These are phyloP conservation scores for Cladophialophora carrionii DNA, from an alignment of 2,329 filamentous ascomycete genomes.

Conservation along the genomic window DNA sequence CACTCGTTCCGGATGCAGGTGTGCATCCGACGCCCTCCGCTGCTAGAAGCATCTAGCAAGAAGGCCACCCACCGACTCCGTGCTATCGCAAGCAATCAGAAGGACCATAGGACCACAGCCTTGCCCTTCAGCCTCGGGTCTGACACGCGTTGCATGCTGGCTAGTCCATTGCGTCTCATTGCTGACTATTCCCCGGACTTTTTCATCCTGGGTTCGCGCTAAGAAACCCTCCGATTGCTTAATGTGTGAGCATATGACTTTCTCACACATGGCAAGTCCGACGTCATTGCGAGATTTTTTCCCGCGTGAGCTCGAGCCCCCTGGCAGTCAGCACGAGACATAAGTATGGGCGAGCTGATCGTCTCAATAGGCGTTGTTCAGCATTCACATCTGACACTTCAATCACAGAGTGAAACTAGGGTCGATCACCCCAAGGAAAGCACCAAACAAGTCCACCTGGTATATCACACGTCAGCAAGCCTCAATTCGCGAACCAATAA, in stretches of 20 bases:
- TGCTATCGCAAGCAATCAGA: neutral
- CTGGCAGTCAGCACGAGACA: slow-evolving; percentile 18
- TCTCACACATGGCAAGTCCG: neutral
- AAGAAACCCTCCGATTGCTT: slow-evolving; percentile 6
- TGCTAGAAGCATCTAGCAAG: neutral
- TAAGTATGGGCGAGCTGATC: slow-evolving; percentile 24
- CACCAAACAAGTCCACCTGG: neutral
- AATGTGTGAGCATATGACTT: slow-evolving; percentile 21
- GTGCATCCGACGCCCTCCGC: slow-evolving; percentile 28
- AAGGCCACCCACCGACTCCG: neutral
- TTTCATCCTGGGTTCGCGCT: slow-evolving; percentile 9
- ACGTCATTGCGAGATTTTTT: slow-evolving; percentile 28
- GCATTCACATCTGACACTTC: slow-evolving; percentile 6
- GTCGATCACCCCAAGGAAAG: neutral
- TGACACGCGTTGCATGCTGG: neutral
- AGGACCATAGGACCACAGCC: slow-evolving; percentile 20
- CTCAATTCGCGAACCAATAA: neutral
- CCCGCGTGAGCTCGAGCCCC: neutral
- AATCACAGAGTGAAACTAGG: neutral
- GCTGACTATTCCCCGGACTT: slow-evolving; percentile 25
- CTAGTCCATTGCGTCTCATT: neutral
- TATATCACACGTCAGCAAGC: neutral
- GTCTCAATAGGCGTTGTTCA: slow-evolving; percentile 8
- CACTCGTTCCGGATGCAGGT: slow-evolving; percentile 1
- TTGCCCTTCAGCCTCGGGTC: slow-evolving; percentile 17